These are phyloP conservation scores for Glonium stellatum DNA, from an alignment of 495 filamentous ascomycete genomes.

Conservation along the genomic window DNA sequence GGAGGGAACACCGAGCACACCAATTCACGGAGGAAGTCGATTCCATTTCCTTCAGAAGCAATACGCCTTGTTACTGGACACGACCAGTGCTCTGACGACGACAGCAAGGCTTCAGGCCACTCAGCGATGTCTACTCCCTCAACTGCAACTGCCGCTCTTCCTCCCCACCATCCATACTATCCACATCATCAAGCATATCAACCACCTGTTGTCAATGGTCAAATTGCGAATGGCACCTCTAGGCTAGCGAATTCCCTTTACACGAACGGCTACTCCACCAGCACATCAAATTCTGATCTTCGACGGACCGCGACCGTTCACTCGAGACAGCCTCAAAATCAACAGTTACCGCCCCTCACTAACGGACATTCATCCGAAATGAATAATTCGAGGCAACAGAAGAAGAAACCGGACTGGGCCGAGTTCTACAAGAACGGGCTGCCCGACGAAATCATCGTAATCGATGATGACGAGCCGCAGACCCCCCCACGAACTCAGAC, in stretches of 20 bases:
- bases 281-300: constrained; percentile 29
- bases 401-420: constrained; percentile 58
- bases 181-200: constrained; percentile 61
- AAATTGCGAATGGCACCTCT: constrained; percentile 18
- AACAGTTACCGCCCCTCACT: constrained; percentile 13
- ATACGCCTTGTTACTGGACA: background rate
- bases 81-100: background rate
- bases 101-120: constrained; percentile 10
- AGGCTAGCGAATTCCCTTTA: constrained; percentile 28
- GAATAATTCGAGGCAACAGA: constrained; percentile 9
- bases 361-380: constrained; percentile 9
- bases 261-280: constrained; percentile 27
- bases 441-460: constrained; percentile 90
- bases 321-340: constrained; percentile 18
- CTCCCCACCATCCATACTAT: constrained; percentile 63
- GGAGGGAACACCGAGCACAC: background rate
- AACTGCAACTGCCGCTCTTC: constrained; percentile 68
- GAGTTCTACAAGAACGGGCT: constrained; percentile 89
- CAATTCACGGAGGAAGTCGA: constrained; percentile 4
- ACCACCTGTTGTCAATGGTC: constrained; percentile 29
- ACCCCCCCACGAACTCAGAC: constrained; percentile 4
- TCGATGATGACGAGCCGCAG: constrained; percentile 70
- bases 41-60: background rate
- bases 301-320: constrained; percentile 29
- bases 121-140: constrained; percentile 75